phyloP scores from a whole-genome alignment of 2,329 filamentous ascomycete genomes.

The Hortaea werneckii region DNA sequence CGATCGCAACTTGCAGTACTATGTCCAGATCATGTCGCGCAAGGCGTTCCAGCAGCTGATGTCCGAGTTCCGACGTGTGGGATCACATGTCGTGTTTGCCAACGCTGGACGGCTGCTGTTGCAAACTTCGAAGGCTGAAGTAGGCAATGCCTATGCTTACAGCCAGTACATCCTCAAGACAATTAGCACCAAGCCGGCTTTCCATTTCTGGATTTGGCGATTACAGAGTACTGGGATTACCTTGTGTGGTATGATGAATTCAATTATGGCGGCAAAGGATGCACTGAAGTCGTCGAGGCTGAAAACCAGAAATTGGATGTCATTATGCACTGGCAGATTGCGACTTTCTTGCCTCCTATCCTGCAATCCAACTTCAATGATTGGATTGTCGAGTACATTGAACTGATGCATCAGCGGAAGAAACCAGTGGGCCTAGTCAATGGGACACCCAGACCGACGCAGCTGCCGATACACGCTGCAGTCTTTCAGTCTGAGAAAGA shows the following conservation, averaged over 20 bases:
- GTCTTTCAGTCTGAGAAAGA: slow-evolving; percentile 48
- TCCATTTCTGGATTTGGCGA: slow-evolving; percentile 96
- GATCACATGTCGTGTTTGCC: slow-evolving; percentile 92
- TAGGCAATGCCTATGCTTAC: slow-evolving; percentile 93
- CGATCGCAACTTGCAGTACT: slow-evolving; percentile 87
- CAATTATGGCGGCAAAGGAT: slow-evolving; percentile 95
- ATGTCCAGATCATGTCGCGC: slow-evolving; percentile 96
- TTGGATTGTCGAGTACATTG: slow-evolving; percentile 90
- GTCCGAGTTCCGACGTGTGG: slow-evolving; percentile 89
- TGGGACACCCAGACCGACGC: slow-evolving; percentile 47
- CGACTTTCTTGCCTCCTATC: slow-evolving; percentile 70
- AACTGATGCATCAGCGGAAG: slow-evolving; percentile 85
- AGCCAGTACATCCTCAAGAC: slow-evolving; percentile 96
- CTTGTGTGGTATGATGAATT: slow-evolving; percentile 98
- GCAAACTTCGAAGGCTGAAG: slow-evolving; percentile 92
- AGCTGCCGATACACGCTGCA: slow-evolving; percentile 47
- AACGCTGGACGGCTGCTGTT: slow-evolving; percentile 80
- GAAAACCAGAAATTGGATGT: slow-evolving; percentile 77
- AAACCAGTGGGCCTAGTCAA: slow-evolving; percentile 42
- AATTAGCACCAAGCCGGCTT: slow-evolving; percentile 87
- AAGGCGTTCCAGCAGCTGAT: slow-evolving; percentile 97
- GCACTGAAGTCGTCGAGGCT: slow-evolving; percentile 63
- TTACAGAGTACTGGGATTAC: slow-evolving; percentile 99
- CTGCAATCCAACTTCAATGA: slow-evolving; percentile 80
- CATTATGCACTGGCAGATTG: slow-evolving; percentile 98